Conservation (phyloP, 805 yeast genomes). For the Ogataea ganodermae region DNA sequence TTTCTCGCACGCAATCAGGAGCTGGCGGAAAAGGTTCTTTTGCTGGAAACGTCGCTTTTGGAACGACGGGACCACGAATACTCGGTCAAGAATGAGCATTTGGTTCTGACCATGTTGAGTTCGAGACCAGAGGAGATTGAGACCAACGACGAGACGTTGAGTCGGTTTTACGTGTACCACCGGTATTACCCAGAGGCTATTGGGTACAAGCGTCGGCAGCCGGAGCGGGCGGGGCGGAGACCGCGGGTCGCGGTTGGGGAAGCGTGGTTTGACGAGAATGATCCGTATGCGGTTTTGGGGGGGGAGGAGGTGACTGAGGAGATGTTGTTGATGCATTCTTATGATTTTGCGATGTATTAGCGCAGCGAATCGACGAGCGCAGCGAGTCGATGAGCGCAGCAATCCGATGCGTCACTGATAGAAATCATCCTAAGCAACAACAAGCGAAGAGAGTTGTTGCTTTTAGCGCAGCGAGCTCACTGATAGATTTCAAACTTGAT, state of each 20-base stretch:
- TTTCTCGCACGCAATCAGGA: conserved; percentile 5
- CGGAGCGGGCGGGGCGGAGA: neutral
- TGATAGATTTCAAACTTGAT: too few relatives aligned
- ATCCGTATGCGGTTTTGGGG: conserved; percentile 17
- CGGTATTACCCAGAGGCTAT: conserved; percentile 20
- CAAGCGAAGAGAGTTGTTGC: too few relatives aligned
- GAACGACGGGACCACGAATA: conserved; percentile 27
- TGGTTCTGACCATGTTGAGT: conserved; percentile 26
- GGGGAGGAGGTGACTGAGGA: conserved; percentile 27
- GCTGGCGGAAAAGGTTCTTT: conserved; percentile 19
- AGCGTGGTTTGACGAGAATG: conserved; percentile 17
- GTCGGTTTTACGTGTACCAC: conserved; percentile 16
- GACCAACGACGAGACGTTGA: conserved; percentile 19
- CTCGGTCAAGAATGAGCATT: conserved; percentile 30
- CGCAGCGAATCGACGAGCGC: conserved; percentile 1
- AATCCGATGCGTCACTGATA: too few relatives aligned
- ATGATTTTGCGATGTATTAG: conserved; percentile 14
- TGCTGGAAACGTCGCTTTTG: conserved; percentile 27
- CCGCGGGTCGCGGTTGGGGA: neutral
- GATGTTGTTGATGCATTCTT: conserved; percentile 24
- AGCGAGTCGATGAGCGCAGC: neutral
- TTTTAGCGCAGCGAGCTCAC: too few relatives aligned
- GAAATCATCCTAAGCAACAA: too few relatives aligned
- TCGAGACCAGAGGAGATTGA: conserved; percentile 20
- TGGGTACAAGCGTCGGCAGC: conserved; percentile 12